A percentile compares a stretch with the other conserved stretches of the same genome.
Evolutionary conservation across 2,329 filamentous ascomycete species (phyloP).

Genomic region (Colletotrichum trifolii): DNA sequence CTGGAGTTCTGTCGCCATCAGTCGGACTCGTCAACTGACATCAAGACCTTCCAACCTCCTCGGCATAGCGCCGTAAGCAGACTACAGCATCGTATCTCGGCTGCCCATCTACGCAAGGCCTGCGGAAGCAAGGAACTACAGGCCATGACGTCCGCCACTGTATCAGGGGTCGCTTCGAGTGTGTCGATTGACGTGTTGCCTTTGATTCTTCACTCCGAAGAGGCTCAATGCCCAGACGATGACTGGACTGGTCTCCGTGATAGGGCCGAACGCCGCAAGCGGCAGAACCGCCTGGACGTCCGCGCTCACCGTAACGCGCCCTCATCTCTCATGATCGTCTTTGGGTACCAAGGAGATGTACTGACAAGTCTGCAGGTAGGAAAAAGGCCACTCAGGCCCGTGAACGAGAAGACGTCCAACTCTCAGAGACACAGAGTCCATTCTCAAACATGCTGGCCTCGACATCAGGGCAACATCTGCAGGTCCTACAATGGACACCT

Average conservation of each 20-base stretch:
- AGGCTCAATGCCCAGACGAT: slow-evolving; percentile 39
- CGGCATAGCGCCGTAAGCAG: slow-evolving; percentile 16
- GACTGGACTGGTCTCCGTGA: slow-evolving; percentile 49
- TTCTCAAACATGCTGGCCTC: neutral
- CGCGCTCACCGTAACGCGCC: slow-evolving; percentile 45
- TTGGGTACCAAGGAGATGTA: neutral
- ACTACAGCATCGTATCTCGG: neutral
- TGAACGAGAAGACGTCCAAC: neutral
- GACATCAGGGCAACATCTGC: neutral
- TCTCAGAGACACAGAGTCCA: neutral
- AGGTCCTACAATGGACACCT: slow-evolving; percentile 12
- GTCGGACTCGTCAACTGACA: too few species aligned
- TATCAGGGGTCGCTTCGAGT: neutral
- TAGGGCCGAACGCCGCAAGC: slow-evolving; percentile 44
- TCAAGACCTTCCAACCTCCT: too few species aligned
- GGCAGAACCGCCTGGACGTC: slow-evolving; percentile 50
- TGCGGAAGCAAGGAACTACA: neutral
- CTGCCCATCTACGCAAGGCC: too few species aligned
- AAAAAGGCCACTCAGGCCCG: slow-evolving; percentile 23
- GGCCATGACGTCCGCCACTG: neutral
- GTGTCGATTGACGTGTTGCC: neutral
- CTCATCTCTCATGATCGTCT: accelerated
- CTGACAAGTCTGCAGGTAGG: slow-evolving; percentile 14
- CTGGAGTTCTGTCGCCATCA: too few species aligned
- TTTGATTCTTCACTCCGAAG: slow-evolving; percentile 10